These are phyloP conservation scores for Gaultheria prostrata DNA, from an alignment of 148 eudicot genomes.

Conservation along the genomic window DNA sequence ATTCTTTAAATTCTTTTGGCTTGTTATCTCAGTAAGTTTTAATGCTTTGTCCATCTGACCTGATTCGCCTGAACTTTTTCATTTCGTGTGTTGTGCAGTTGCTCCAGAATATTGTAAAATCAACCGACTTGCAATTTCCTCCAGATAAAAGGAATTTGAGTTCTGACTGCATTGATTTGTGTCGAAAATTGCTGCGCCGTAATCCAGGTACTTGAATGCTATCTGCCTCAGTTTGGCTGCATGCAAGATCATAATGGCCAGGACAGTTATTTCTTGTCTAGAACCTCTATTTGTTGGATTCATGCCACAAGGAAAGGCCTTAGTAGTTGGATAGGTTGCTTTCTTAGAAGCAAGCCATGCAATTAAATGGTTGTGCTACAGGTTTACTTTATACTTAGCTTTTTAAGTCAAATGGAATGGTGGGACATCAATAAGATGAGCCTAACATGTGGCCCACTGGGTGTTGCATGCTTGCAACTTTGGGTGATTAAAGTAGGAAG, in stretches of 20 bases:
- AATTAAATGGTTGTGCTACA: background rate
- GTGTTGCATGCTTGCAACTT: background rate
- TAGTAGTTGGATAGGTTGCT: background rate
- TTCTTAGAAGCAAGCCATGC: background rate
- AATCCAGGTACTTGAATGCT: conserved; percentile 65
- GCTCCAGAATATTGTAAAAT: conserved; percentile 79
- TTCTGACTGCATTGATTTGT: conserved; percentile 71
- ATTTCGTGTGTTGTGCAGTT: conserved; percentile 49
- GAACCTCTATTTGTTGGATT: background rate
- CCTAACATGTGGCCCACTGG: background rate
- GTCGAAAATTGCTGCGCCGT: conserved; percentile 82
- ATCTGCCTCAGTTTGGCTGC: conserved; percentile 4
- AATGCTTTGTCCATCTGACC: conserved; percentile 6
- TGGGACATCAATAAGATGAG: conserved; percentile 3
- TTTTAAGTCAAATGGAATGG: background rate
- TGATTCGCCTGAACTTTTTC: background rate
- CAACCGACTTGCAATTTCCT: conserved; percentile 80
- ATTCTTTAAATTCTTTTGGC: background rate
- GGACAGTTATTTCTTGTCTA: background rate
- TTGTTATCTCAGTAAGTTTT: background rate
- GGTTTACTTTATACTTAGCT: background rate
- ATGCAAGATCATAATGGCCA: conserved; percentile 3
- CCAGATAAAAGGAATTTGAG: conserved; percentile 56
- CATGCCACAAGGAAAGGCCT: background rate
- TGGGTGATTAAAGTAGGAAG: background rate